Evolutionary conservation across 805 yeast species (phyloP).

Genomic region (Wickerhamiella azyma): DNA sequence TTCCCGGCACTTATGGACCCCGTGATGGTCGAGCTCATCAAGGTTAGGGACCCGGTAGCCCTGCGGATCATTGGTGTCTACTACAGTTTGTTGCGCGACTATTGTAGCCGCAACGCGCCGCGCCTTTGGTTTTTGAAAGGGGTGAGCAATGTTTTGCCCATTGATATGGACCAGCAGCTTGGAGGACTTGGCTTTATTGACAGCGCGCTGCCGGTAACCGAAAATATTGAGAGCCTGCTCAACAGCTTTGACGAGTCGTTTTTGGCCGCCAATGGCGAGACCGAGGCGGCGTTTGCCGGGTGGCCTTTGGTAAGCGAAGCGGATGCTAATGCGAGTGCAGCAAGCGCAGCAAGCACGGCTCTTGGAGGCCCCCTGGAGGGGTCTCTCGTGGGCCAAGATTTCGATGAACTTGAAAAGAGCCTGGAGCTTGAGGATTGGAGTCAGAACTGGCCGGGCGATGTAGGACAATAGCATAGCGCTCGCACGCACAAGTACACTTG

Average conservation of each 20-base stretch:
- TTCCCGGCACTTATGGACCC: conserved; percentile 87
- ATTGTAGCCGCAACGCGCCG: conserved; percentile 77
- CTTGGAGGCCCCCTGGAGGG: too few relatives aligned
- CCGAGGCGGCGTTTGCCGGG: conserved; percentile 9
- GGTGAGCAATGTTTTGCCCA: conserved; percentile 75
- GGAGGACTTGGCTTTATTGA: conserved; percentile 37
- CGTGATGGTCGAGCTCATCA: conserved; percentile 57
- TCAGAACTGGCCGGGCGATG: too few relatives aligned
- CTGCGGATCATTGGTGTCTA: conserved; percentile 85
- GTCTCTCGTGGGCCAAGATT: too few relatives aligned
- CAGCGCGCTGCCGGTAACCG: conserved; percentile 32
- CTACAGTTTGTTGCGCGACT: conserved; percentile 65
- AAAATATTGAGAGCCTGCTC: conserved; percentile 19
- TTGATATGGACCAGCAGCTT: conserved; percentile 70
- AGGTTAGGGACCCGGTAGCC: conserved; percentile 75
- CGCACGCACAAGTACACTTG: too few relatives aligned
- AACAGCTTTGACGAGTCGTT: conserved; percentile 20
- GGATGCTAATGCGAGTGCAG: too few relatives aligned
- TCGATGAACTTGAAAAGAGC: too few relatives aligned
- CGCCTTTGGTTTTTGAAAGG: conserved; percentile 92
- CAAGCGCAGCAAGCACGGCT: too few relatives aligned
- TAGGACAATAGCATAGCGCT: too few relatives aligned
- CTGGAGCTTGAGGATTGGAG: too few relatives aligned
- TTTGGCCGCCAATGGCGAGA: conserved; percentile 15
- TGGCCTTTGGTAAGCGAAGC: background rate